Conservation (phyloP, 371 early-diverging fungal genomes). For the Mortierella sp. region DNA sequence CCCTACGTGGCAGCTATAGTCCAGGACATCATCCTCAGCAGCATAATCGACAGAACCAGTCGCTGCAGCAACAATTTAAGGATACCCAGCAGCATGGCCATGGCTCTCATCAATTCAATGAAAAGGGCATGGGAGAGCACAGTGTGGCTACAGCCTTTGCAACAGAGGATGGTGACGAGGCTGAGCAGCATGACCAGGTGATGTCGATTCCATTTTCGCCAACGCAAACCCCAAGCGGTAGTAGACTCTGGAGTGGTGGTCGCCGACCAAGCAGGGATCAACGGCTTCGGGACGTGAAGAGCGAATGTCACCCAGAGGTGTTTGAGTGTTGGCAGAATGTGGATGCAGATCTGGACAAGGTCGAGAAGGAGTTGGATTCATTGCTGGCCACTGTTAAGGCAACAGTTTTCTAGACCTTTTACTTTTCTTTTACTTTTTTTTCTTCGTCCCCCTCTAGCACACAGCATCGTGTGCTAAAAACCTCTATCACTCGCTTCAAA, state of each 20-base stretch:
- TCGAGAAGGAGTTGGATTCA: constrained; percentile 50
- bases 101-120: too few relatives aligned
- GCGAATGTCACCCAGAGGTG: constrained; percentile 51
- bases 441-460: neutral
- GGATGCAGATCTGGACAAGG: constrained; percentile 49
- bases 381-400: constrained; percentile 51
- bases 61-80: too few relatives aligned
- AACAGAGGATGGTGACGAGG: neutral
- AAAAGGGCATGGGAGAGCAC: too few relatives aligned
- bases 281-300: constrained; percentile 34
- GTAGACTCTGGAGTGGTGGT: neutral
- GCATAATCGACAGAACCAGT: too few relatives aligned
- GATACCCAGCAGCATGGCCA: too few relatives aligned
- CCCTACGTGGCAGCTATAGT: too few relatives aligned
- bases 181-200: neutral
- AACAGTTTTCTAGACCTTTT: constrained; percentile 31
- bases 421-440: neutral
- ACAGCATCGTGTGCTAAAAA: too few relatives aligned
- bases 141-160: neutral
- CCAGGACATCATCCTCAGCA: too few relatives aligned
- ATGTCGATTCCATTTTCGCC: neutral
- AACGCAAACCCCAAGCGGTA: neutral
- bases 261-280: constrained; percentile 24
- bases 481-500: too few relatives aligned
- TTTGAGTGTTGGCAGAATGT: constrained; percentile 50